A percentile compares a stretch with the other conserved stretches of the same genome.
phyloP scores from a whole-genome alignment of 148 eudicot species.

The Limonium bicolor region DNA sequence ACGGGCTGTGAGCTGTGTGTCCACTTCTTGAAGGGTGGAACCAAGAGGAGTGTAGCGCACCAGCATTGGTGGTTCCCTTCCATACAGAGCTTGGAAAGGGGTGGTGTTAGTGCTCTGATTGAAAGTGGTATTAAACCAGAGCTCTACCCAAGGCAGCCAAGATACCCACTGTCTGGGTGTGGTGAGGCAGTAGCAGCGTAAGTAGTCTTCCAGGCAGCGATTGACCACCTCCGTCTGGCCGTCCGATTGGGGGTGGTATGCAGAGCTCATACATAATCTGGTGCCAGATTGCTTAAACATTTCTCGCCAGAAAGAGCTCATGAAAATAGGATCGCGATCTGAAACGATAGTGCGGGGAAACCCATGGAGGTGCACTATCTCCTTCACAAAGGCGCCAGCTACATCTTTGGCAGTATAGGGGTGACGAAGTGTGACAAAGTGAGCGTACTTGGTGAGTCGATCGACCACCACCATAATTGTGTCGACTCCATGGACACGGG shows the following conservation, averaged over 20 bases:
- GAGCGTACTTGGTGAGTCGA: too few relatives aligned
- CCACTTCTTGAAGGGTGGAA: too few relatives aligned
- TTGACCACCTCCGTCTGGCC: background rate
- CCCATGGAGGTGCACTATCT: background rate
- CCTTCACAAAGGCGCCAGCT: background rate
- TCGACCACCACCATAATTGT: too few relatives aligned
- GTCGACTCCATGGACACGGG: too few relatives aligned
- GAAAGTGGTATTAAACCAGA: background rate
- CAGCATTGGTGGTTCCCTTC: background rate
- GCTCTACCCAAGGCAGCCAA: background rate
- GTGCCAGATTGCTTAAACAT: background rate
- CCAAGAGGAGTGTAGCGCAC: background rate
- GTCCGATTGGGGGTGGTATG: background rate
- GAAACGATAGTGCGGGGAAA: background rate
- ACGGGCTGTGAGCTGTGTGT: too few relatives aligned
- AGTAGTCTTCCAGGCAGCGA: background rate
- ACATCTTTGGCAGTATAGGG: fast-evolving
- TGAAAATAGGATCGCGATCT: background rate
- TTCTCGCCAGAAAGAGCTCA: background rate
- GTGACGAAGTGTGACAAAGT: too few relatives aligned
- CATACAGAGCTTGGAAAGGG: background rate
- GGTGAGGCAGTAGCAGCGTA: background rate
- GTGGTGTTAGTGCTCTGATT: background rate
- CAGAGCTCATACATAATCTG: background rate
- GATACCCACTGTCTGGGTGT: background rate